Base-by-base conservation (phyloP, 768 basidiomycete genomes). In the Leccinum pellstonianum region DNA sequence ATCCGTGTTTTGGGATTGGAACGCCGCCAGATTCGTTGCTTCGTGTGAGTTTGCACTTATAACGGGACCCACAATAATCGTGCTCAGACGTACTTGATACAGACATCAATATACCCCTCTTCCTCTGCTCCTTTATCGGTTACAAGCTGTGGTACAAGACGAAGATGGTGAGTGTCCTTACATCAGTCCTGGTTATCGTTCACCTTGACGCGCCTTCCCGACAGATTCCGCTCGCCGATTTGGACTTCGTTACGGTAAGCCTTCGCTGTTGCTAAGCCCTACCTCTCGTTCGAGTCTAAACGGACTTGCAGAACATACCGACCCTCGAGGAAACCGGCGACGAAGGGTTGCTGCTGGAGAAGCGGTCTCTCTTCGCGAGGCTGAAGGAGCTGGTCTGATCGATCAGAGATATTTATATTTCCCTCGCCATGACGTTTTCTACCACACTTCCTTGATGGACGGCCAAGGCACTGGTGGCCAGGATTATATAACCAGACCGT, bases 161-260 rank as follows among this genome's bases (percentile, higher is more conserved):
- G 1, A 70, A 66, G 50, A 54, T 69, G 25, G 68, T 66, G 27
- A 60, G 62, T 21, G 14, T 27, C 41, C 9, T 12, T 27, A 29
- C 15, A 14, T 6, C 4, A 5, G 31, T 12, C 17, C 27, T 5
- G 33, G 3, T 48, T 12, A 7, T 38, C 3, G 14, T 55, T 56
- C 31, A 23, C 15, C 21, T 46, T 8, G 15, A 38, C 11, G 2
- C 17, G 7, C 3, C 5, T 49, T 52, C 37, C 5, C 38, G 17
- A 17, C 27, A 69, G 68, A 5, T 14, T 56, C 61, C 68, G 19
- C 68, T 69, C 19, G 55, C 49, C n/a, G 83, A 90, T 63, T 87
- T 89, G 83, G 89, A 90, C 70, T 87, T 90, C 60, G 81, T 84
- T 60, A 86, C 87, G 37, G 86, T 84, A 58, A 56, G 82, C 70